Evolutionary conservation across 768 basidiomycete species (phyloP).

Genomic region (Suillus placidus): DNA sequence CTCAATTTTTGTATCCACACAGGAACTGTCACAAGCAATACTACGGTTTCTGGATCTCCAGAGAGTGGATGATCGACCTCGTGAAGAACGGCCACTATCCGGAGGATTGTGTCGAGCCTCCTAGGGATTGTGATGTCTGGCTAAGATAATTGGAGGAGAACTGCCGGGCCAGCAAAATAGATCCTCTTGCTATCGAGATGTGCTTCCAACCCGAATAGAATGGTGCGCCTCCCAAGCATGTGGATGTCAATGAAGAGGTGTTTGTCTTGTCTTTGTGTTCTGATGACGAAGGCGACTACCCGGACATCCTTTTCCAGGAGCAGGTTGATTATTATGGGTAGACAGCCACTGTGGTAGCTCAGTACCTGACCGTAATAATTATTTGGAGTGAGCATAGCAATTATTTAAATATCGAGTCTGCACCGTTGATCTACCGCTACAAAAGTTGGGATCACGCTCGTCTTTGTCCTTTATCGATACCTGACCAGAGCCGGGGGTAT

Average conservation of each 20-base stretch:
- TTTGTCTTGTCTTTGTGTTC: neutral
- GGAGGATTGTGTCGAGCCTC: neutral
- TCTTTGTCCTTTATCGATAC: too few relatives aligned
- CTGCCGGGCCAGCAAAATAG: neutral
- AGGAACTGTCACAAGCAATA: neutral
- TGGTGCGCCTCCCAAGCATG: neutral
- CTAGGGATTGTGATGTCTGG: neutral
- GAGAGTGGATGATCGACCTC: neutral
- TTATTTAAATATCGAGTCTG: too few relatives aligned
- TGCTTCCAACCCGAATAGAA: neutral
- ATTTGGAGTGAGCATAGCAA: too few relatives aligned
- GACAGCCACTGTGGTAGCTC: neutral
- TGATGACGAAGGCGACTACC: neutral
- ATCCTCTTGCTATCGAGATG: neutral
- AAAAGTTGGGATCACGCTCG: too few relatives aligned
- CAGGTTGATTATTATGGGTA: neutral
- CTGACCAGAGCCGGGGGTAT: too few relatives aligned
- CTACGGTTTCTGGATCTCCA: neutral
- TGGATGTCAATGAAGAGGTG: neutral
- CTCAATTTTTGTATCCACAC: neutral
- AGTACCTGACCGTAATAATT: neutral
- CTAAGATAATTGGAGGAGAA: neutral
- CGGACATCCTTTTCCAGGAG: neutral
- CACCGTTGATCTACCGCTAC: too few relatives aligned
- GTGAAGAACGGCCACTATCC: neutral